Conservation (phyloP, 306 rosid species). For the Sophora flavescens region DNA sequence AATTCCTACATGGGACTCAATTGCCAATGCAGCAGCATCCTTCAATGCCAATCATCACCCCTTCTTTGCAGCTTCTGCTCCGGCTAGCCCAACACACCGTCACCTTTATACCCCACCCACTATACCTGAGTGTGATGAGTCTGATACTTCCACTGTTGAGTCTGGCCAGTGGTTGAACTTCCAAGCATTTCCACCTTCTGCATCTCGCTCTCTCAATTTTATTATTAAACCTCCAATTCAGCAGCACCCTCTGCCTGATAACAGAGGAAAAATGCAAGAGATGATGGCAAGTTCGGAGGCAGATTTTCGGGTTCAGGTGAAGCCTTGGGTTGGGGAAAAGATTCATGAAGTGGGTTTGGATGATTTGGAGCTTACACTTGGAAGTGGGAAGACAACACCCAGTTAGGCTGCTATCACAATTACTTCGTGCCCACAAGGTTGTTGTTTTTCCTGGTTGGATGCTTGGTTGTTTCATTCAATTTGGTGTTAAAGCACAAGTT, state of each 20-base stretch:
- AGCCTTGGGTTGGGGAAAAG: conserved; percentile 96
- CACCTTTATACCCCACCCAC: conserved; percentile 74
- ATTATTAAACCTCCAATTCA: conserved; percentile 50
- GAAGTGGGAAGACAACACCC: conserved; percentile 65
- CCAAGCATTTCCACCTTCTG: conserved; percentile 61
- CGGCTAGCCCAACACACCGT: conserved; percentile 89
- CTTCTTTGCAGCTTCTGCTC: conserved; percentile 90
- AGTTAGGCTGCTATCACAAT: conserved; percentile 35
- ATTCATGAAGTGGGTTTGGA: conserved; percentile 91
- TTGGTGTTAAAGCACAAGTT: conserved; percentile 40
- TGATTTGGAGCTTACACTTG: conserved; percentile 96
- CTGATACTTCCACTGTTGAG: conserved; percentile 83
- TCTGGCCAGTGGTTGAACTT: conserved; percentile 82
- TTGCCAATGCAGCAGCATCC: conserved; percentile 59
- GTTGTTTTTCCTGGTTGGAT: conserved; percentile 36
- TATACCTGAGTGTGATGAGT: conserved; percentile 89
- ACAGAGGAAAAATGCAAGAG: conserved; percentile 46
- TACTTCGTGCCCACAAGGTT: conserved; percentile 30
- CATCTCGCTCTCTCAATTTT: conserved; percentile 72
- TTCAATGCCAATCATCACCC: conserved; percentile 69
- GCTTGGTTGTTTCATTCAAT: conserved; percentile 22
- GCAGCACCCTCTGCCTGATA: conserved; percentile 49
- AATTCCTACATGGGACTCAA: conserved; percentile 72
- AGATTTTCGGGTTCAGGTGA: conserved; percentile 70
- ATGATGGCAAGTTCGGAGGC: conserved; percentile 60